Conservation (phyloP, 2,329 filamentous ascomycete species). For the Cladosporium cucumerinum region DNA sequence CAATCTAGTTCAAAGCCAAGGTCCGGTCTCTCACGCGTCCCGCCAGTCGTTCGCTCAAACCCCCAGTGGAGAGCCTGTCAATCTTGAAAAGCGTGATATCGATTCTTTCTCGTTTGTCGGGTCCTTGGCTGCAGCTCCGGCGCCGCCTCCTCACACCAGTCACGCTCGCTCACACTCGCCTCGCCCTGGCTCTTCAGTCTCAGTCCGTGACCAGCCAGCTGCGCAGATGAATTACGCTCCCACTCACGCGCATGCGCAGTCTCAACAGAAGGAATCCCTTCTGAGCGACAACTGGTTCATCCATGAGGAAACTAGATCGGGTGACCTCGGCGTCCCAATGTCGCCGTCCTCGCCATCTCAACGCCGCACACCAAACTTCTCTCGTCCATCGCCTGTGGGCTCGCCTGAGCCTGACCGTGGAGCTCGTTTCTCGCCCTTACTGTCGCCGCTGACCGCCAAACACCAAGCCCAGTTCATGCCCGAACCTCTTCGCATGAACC, state of each 20-base stretch:
- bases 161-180: slow-evolving; percentile 8
- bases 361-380: slow-evolving; percentile 13
- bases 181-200: slow-evolving; percentile 26
- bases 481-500: slow-evolving; percentile 48
- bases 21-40: slow-evolving; percentile 33
- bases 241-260: slow-evolving; percentile 1
- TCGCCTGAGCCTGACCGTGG: slow-evolving; percentile 13
- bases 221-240: slow-evolving; percentile 3
- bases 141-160: slow-evolving; percentile 10
- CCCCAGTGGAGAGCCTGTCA: background rate
- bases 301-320: slow-evolving; percentile 26
- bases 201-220: slow-evolving; percentile 2
- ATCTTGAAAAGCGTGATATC: slow-evolving; percentile 6
- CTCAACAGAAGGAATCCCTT: slow-evolving; percentile 35
- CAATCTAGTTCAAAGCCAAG: slow-evolving; percentile 30
- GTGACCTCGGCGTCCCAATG: slow-evolving; percentile 26
- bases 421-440: slow-evolving; percentile 3
- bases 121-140: background rate
- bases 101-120: slow-evolving; percentile 16
- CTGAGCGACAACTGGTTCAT: slow-evolving; percentile 50
- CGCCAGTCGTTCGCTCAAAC: slow-evolving; percentile 24
- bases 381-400: slow-evolving; percentile 9
- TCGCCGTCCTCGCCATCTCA: slow-evolving; percentile 9
- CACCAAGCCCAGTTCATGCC: slow-evolving; percentile 30
- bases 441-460: slow-evolving; percentile 4